phyloP scores from a whole-genome alignment of 2,329 filamentous ascomycete species.

The Kalmusia sp. region DNA sequence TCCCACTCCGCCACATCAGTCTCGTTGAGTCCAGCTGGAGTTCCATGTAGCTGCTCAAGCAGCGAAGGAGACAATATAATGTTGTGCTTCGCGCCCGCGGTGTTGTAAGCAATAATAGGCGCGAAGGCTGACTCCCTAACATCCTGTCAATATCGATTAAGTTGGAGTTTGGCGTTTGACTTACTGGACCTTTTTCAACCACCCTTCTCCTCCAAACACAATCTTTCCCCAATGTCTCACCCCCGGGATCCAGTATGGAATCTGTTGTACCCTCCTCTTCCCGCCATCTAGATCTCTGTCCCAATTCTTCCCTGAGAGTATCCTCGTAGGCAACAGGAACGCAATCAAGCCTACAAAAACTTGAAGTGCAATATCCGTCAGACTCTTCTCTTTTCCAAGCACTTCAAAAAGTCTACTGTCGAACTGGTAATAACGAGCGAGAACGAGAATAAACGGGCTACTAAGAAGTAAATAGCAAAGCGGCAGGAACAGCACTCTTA shows the following conservation, averaged over 20 bases:
- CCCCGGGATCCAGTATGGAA: conserved; percentile 67
- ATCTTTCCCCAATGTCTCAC: conserved; percentile 63
- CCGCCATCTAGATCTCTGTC: conserved; percentile 30
- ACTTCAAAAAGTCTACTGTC: conserved; percentile 23
- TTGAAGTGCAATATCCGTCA: conserved; percentile 39
- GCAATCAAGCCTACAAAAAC: conserved; percentile 35
- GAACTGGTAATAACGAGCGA: conserved; percentile 32
- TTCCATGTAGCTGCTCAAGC: conserved; percentile 38
- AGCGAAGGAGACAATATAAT: conserved; percentile 59
- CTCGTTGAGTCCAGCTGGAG: conserved; percentile 25
- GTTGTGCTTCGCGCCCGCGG: conserved; percentile 58
- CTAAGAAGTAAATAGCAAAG: conserved; percentile 37
- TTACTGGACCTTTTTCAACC: conserved; percentile 54
- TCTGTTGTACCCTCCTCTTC: conserved; percentile 52
- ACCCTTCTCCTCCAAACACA: conserved; percentile 52
- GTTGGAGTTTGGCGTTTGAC: background rate
- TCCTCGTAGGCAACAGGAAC: conserved; percentile 36
- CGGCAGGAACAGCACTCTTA: conserved; percentile 45
- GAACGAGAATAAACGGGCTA: conserved; percentile 37
- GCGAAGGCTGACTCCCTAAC: conserved; percentile 45
- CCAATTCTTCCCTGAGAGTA: conserved; percentile 31
- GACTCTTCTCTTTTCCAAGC: conserved; percentile 31
- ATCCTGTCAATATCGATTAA: conserved; percentile 12
- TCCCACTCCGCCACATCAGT: conserved; percentile 26
- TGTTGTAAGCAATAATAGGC: conserved; percentile 57